Base-by-base conservation (phyloP, 257 asterid genomes). In the Misopates orontium region DNA sequence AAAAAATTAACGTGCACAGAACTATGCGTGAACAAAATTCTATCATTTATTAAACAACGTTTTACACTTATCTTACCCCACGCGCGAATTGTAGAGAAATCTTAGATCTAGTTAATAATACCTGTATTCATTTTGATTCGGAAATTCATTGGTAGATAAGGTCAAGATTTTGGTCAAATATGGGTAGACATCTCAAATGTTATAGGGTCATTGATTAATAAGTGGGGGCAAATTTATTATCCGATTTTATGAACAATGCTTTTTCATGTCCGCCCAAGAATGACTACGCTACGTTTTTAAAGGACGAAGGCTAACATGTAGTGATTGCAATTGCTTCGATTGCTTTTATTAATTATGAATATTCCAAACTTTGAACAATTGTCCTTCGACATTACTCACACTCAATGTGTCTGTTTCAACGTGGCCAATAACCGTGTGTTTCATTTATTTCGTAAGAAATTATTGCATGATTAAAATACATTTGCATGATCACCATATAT, bases 221-320 rank as follows among this genome's bases (percentile, higher is more conserved):
- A 23, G 66, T 73, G 63, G 80, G 49, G 73, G n/a, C 48, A 1
- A 6, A 56, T 65, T 44, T 48, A 60, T 69, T 68, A 59, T 79
- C 59, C 32, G 50, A 66, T 55, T 60, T 25, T 28, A 75, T 57
- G 49, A 56, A 66, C 31, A 62, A 64, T 39, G 28, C 67, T 62
- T 72, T 56, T 24, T 14, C 52, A 24, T 78, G 79, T 69, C 71
- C 65, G 71, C 31, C 69, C 71, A 10, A 53, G 57, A 67, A 53
- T 66, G 50, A 71, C 21, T 51, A 24, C 56, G 48, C 31, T 9
- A 3, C 36, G 36, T 42, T 22, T 52, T 71, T 56, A 1, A 36
- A 77, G 66, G 53, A 61, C 49, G 24, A 71, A 53, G 28, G 61
- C 23, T 61, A 64, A 42, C 67, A 32, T 66, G 66, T 18, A 50